Evolutionary conservation across 2,329 filamentous ascomycete genomes (phyloP).

Genomic region (Hirsutella rhossiliensis): DNA sequence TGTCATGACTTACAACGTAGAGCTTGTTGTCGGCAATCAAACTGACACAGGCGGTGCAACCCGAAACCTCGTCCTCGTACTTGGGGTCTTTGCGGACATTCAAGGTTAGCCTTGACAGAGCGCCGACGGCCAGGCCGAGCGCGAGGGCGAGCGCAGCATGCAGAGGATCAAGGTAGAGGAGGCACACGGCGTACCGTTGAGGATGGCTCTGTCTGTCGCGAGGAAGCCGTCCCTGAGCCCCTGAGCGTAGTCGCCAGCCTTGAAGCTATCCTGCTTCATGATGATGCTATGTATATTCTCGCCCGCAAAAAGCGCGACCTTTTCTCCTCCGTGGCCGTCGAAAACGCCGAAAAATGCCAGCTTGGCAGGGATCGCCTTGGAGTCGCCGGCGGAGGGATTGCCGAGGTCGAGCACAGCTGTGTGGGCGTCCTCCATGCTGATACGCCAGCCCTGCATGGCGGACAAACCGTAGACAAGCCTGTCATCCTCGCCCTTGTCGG

Average conservation of each 20-base stretch:
- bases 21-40: slow-evolving; percentile 86
- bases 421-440: slow-evolving; percentile 98
- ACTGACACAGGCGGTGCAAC: slow-evolving; percentile 88
- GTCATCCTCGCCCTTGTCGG: slow-evolving; percentile 83
- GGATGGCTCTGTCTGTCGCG: slow-evolving; percentile 87
- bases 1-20: slow-evolving; percentile 63
- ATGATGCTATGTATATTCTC: slow-evolving; percentile 91
- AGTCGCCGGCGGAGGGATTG: slow-evolving; percentile 42
- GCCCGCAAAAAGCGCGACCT: slow-evolving; percentile 86
- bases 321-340: slow-evolving; percentile 94
- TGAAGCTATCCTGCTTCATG: slow-evolving; percentile 88
- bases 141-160: background rate
- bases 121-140: background rate
- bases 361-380: slow-evolving; percentile 56
- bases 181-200: slow-evolving; percentile 61
- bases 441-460: slow-evolving; percentile 99
- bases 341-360: slow-evolving; percentile 97
- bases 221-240: slow-evolving; percentile 95
- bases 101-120: background rate
- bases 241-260: slow-evolving; percentile 83
- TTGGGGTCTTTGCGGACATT: slow-evolving; percentile 58
- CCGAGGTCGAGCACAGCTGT: slow-evolving; percentile 72
- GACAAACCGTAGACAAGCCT: slow-evolving; percentile 88
- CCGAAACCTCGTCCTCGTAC: slow-evolving; percentile 96
- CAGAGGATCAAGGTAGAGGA: background rate